Base-by-base conservation (phyloP, 164 flowering plant genomes). In the Chimonanthus salicifolius region DNA sequence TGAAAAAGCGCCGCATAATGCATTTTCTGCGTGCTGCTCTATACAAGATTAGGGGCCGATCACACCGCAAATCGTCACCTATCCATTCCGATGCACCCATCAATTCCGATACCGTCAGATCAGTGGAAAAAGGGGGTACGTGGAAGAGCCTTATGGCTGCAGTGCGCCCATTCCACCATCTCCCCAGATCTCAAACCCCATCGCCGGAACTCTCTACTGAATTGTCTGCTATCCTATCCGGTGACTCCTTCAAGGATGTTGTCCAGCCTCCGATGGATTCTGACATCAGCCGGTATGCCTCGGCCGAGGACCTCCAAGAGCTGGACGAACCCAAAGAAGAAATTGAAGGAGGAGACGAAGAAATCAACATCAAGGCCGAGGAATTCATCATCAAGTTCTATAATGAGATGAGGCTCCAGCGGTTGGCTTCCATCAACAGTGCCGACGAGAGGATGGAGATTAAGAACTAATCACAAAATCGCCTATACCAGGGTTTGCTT, bases 321-420 rank as follows among this genome's bases (percentile, higher is more conserved):
- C 80, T 85, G 18, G 86, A 77, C 21, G 20, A 20, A 20, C 54
- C 71, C 64, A 51, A 48, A 18, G 47, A 5, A 2, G 81, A 73
- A 2, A 79, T 69, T 1, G 80, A 75, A 3, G 81, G 72, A 16
- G 89, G 86, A 5, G 91, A 89, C 66, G 85, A 82, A 33, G 81
- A 79, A 83, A 91, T 90, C 49, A 92, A 90, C 62, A 75, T 72
- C 10, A 87, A 85, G 82, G 97, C 98, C 0, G 97, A 91, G 72
- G 83, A 86, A 71, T 93, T 91, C 75, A 93, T 93, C 7, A 83
- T 89, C 4, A 81, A 80, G 5, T 93, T 93, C 70, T 91, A 93
- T 62, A 76, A 80, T 20, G 85, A 89, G 68, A 33, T 33, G 33
- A 33, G 33, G 33, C 33, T 33, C 33, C 33, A 33, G 33, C 33